Evolutionary conservation across 2,329 filamentous ascomycete species (phyloP), one percentile per base, ranked within the genome.

Genomic region (Colletotrichum sp.): DNA sequence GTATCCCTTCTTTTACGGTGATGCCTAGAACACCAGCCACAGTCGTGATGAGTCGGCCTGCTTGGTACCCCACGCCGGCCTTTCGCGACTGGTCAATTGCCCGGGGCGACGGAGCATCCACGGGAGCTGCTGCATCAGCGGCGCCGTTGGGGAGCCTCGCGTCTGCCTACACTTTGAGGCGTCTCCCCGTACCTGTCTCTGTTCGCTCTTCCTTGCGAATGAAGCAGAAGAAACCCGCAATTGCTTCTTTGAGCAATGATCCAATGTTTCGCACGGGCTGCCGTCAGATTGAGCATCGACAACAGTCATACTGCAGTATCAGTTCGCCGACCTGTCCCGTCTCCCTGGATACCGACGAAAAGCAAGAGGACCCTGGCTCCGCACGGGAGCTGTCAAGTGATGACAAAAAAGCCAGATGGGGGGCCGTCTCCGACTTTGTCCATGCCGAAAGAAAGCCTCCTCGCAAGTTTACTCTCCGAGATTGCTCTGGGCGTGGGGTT

Each of bases 1-100:
- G 44, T 68, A 57, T 57, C 73, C 57, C 55, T 63, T 25, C 57
- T 34, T 25, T 63, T 72, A 55, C 61, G 30, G 39, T 64, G 73
- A 60, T 75, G 73, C 73, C 73, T 73, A 71, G 19, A 52, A 30
- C 61, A 61, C 70, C 70, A 73, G 64, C 74, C 64, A 75, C 63
- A 65, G 39, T 68, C 74, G 59, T 75, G 70, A 73, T 75, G 74
- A 68, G 27, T 68, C 59, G 59, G 64, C 64, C 36, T 59, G 19
- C 64, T 36, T 61, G 44, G 44, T 60, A 71, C 65, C 48, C 64
- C 59, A 73, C 70, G 65, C 52, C 70, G 64, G 59, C 27, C 59
- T 52, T 48, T 60, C 57, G 44, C 59, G 44, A 68, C 52, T 63
- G n/a, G 19, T 36, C 70, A 25, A 73, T 73, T 63, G 70, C 64